Base-by-base conservation (phyloP, 176 grass and related monocot genomes). In the Oryza meridionalis region DNA sequence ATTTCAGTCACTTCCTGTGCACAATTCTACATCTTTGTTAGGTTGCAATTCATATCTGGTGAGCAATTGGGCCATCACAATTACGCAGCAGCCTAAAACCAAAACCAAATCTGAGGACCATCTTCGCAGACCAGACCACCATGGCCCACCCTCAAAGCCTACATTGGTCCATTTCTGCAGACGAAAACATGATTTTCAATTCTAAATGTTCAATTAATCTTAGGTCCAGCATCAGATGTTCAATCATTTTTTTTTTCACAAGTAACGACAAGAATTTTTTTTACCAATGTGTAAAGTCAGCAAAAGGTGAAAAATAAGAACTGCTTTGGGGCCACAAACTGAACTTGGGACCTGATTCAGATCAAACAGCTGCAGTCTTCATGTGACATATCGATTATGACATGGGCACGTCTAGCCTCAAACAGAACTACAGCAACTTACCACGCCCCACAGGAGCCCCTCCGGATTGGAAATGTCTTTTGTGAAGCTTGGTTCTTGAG, bases 131-230 rank as follows among this genome's bases (percentile, higher is more conserved):
- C 77, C 49, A 73, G 25, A 49, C 70, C 31, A 12, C 24, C 61
- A 49, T 63, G 77, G 72, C 9, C 88, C 88, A 83, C 49, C 38
- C 76, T 79, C 62, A 14, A 61, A 47, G 59, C 40, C 27, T 70
- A 83, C 14, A 15, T 70, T 76, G 88, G 84, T 79, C 84, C 84
- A 87, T 75, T 87, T 90, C 84, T 87, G n/a, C 79, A 63, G 64
- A n/a, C 64, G 42, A 47, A 77, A 70, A 15, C 65, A 75, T 79
- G 80, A 65, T 86, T 50, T 83, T 58, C 59, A 55, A 73, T 44
- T 78, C 65, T 53, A 32, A 9, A 9, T 53, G 51, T 16, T 51
- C 70, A 25, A 37, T 37, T 61, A 44, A 87, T 59, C 62, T 76
- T 76, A 46, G 78, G 63, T 76, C 71, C 71, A 75, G 32, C 19